phyloP scores from a whole-genome alignment of 352 stramenopile species.

The Pythium brassicae region DNA sequence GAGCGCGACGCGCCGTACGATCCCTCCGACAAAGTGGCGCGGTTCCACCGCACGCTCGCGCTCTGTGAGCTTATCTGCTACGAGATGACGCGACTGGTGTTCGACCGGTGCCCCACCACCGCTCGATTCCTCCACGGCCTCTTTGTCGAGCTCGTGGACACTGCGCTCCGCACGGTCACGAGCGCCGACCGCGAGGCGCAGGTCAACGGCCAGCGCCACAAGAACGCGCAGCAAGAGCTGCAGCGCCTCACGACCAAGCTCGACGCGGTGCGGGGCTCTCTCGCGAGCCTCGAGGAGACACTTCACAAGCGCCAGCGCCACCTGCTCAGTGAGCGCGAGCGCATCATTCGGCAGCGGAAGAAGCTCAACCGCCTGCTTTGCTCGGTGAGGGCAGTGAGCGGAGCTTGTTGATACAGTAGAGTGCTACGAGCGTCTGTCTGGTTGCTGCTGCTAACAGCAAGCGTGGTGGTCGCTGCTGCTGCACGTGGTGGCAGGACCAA shows the following conservation, averaged over 20 bases:
- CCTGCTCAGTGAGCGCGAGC: conserved; percentile 33
- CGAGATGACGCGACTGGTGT: conserved; percentile 40
- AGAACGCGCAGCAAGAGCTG: conserved; percentile 38
- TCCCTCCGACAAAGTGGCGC: neutral
- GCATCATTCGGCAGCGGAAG: conserved; percentile 47
- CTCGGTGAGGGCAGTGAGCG: conserved; percentile 17
- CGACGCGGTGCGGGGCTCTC: conserved; percentile 14
- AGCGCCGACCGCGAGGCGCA: conserved; percentile 30
- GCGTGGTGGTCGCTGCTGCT: no score
- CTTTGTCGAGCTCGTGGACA: conserved; percentile 30
- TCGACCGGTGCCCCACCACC: conserved; percentile 58
- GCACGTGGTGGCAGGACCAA: conserved; percentile 27
- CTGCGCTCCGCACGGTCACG: conserved; percentile 21
- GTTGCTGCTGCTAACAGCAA: neutral
- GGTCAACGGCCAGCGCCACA: conserved; percentile 33
- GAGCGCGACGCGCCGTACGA: neutral
- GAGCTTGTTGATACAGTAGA: neutral
- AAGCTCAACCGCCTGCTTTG: conserved; percentile 42
- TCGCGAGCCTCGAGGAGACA: conserved; percentile 28
- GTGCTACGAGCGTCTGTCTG: neutral
- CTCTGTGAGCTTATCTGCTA: conserved; percentile 36
- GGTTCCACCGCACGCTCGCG: conserved; percentile 21
- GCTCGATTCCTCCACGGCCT: conserved; percentile 44
- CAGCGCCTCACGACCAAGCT: conserved; percentile 23
- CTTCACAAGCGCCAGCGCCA: conserved; percentile 30